These are phyloP conservation scores for Begonia fuchsioides DNA, from an alignment of 306 rosid species.

Conservation along the genomic window DNA sequence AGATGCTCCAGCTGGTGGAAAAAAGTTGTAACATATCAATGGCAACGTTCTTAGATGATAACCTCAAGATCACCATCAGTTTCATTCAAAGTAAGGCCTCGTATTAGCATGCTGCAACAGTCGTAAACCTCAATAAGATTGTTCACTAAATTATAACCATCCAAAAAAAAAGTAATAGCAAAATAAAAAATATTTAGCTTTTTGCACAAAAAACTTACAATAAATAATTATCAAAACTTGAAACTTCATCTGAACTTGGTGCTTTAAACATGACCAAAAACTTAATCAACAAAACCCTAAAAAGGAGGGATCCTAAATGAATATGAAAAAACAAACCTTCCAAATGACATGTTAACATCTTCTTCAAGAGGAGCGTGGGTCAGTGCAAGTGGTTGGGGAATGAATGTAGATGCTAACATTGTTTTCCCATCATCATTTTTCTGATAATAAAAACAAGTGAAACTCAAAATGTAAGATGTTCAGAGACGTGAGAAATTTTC, in stretches of 20 bases:
- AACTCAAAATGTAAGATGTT: no score
- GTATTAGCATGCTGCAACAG: conserved; percentile 71
- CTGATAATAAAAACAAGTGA: conserved; percentile 24
- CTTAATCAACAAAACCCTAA: neutral
- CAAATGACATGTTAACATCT: conserved; percentile 88
- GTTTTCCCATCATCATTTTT: conserved; percentile 69
- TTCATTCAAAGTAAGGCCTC: conserved; percentile 74
- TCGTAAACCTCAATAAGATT: conserved; percentile 13
- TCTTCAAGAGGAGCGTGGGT: conserved; percentile 57
- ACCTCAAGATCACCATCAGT: conserved; percentile 85
- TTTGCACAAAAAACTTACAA: neutral
- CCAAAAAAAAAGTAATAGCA: neutral
- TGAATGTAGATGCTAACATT: conserved; percentile 84
- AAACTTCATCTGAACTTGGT: no score
- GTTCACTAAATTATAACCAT: conserved; percentile 9
- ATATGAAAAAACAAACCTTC: conserved; percentile 48
- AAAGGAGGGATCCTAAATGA: conserved; percentile 8
- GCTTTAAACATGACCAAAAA: no score
- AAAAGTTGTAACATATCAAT: no score
- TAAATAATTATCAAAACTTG: no score
- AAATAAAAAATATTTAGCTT: neutral
- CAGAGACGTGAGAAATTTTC: no score
- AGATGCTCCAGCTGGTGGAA: no score
- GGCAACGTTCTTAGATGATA: neutral
- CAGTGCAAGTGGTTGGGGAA: conserved; percentile 74